Conservation (phyloP, 257 asterid genomes). For the Nicotiana tomentosiformis region DNA sequence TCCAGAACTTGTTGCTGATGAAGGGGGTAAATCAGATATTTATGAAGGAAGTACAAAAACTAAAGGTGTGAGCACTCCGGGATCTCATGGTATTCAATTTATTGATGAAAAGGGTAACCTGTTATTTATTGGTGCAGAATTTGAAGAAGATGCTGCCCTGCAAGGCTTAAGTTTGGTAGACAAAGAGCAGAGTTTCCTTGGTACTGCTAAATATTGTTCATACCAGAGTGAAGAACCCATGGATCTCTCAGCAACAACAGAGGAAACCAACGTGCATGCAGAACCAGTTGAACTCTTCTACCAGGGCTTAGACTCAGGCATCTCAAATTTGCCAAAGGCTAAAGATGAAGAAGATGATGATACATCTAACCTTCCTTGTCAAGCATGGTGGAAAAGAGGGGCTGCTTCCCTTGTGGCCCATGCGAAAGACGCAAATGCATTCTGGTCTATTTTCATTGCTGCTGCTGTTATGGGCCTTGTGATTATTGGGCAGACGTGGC, state of each 20-base stretch:
- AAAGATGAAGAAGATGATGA: constrained; percentile 33
- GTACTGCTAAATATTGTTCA: constrained; percentile 33
- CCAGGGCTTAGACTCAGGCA: constrained; percentile 26
- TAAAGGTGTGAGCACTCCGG: constrained; percentile 23
- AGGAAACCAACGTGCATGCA: constrained; percentile 28
- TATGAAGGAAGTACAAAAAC: constrained; percentile 24
- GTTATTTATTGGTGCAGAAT: constrained; percentile 20
- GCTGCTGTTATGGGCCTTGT: constrained; percentile 91
- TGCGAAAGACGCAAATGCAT: constrained; percentile 74
- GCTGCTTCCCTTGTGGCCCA: constrained; percentile 55
- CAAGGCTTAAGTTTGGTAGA: constrained; percentile 9
- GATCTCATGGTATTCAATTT: constrained; percentile 29
- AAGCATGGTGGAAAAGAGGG: constrained; percentile 90
- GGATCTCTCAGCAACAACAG: constrained; percentile 23
- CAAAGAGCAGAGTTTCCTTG: constrained; percentile 31
- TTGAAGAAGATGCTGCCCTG: constrained; percentile 16
- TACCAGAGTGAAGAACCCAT: constrained; percentile 28
- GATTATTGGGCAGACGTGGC: constrained; percentile 78
- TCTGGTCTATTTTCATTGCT: constrained; percentile 82
- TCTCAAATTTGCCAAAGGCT: constrained; percentile 23
- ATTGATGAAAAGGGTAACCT: constrained; percentile 33
- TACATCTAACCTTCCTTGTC: constrained; percentile 59
- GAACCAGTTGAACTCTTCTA: constrained; percentile 29
- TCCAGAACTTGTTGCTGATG: constrained; percentile 25
- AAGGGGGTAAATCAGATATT: constrained; percentile 17